These are phyloP conservation scores for Podosphaera leucotricha DNA, from an alignment of 2,329 filamentous ascomycete genomes.

Conservation along the genomic window DNA sequence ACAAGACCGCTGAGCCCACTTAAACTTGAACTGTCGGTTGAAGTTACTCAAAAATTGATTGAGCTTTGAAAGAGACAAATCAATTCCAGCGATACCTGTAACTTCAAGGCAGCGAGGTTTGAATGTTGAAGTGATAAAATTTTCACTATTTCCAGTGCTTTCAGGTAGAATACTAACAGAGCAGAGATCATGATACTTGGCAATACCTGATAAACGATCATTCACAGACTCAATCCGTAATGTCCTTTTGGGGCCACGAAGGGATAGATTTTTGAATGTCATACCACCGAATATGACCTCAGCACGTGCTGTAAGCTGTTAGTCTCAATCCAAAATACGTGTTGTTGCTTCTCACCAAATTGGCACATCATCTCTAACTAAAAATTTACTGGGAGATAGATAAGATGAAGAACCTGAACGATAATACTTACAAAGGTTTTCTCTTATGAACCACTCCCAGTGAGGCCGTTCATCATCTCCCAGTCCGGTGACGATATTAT, in stretches of 20 bases:
- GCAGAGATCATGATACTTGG: constrained; percentile 8
- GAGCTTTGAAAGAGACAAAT: constrained; percentile 36
- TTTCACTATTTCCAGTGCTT: too few species aligned
- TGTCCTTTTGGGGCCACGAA: constrained; percentile 30
- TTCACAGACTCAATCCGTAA: constrained; percentile 37
- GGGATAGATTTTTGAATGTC: constrained; percentile 38
- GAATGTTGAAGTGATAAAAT: not conserved
- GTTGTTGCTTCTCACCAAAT: not conserved
- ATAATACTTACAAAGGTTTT: constrained; percentile 17
- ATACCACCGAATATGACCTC: constrained; percentile 49
- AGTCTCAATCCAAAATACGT: not conserved
- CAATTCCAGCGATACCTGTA: constrained; percentile 42
- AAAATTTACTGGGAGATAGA: not conserved
- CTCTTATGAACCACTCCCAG: constrained; percentile 25
- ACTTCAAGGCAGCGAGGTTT: constrained; percentile 15
- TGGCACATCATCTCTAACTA: constrained; percentile 5
- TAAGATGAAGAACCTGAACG: not conserved
- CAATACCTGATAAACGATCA: constrained; percentile 20
- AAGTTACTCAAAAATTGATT: constrained; percentile 42
- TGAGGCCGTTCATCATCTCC: constrained; percentile 17
- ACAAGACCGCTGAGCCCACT: constrained; percentile 14
- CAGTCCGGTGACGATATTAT: constrained; percentile 12
- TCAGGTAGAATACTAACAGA: constrained; percentile 10
- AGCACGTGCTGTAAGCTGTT: constrained; percentile 24
- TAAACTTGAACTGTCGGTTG: constrained; percentile 16